Conservation (phyloP, 495 filamentous ascomycete species). For the Neurospora discreta region DNA sequence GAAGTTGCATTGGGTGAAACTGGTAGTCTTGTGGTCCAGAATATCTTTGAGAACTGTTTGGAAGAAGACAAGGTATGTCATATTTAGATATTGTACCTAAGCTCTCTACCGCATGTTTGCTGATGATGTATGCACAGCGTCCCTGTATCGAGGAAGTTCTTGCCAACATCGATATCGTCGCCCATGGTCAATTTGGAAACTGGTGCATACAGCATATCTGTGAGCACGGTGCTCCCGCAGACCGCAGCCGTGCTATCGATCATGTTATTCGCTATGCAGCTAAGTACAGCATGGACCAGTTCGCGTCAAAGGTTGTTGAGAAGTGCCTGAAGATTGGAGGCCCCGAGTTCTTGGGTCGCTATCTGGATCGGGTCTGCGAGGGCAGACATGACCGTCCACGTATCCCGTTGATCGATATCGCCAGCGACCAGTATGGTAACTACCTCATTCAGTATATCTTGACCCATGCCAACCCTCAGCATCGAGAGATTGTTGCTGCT, state of each 20-base stretch:
- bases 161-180: slow-evolving; percentile 84
- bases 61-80: slow-evolving; percentile 86
- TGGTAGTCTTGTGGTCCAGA: slow-evolving; percentile 94
- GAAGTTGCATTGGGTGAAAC: slow-evolving; percentile 96
- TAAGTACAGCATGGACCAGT: slow-evolving; percentile 98
- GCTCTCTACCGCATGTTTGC: not conserved
- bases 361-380: slow-evolving; percentile 88
- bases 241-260: slow-evolving; percentile 87
- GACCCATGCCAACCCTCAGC: slow-evolving; percentile 71
- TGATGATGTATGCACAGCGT: slow-evolving; percentile 49
- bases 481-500: slow-evolving; percentile 82
- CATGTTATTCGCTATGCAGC: slow-evolving; percentile 86
- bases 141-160: slow-evolving; percentile 95
- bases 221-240: slow-evolving; percentile 85
- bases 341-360: slow-evolving; percentile 79
- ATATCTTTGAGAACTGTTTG: slow-evolving; percentile 98
- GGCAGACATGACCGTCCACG: slow-evolving; percentile 82
- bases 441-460: slow-evolving; percentile 96
- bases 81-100: not conserved
- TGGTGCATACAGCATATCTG: slow-evolving; percentile 99
- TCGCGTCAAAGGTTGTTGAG: slow-evolving; percentile 97
- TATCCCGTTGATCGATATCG: slow-evolving; percentile 96
- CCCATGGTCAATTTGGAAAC: slow-evolving; percentile 98
- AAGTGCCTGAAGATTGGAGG: slow-evolving; percentile 98
- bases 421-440: slow-evolving; percentile 97